Conservation (phyloP, 768 basidiomycete genomes). For the Termitomyces sp. region DNA sequence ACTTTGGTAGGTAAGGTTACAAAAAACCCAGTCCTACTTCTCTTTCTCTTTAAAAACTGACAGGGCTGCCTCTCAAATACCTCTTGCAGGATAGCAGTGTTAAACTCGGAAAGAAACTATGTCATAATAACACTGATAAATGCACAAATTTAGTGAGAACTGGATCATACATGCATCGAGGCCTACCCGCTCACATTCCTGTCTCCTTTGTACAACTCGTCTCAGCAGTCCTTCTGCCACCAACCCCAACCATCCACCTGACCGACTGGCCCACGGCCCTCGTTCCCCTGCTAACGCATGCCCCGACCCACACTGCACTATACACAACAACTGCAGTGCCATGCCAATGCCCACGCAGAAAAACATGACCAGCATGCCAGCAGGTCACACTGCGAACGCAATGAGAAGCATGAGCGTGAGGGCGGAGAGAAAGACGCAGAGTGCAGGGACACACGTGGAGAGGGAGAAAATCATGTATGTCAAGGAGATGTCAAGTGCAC, state of each 20-base stretch:
- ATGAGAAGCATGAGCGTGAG: constrained; percentile 52
- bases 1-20: too few species aligned
- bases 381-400: constrained; percentile 60
- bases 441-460: constrained; percentile 54
- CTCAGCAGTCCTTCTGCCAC: background rate
- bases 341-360: constrained; percentile 53
- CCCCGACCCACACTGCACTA: constrained; percentile 34
- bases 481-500: constrained; percentile 51
- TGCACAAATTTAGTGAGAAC: too few species aligned
- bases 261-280: background rate
- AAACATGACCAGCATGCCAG: constrained; percentile 53
- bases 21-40: too few species aligned
- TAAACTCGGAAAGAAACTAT: too few species aligned
- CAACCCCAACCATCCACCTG: background rate
- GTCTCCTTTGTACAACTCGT: too few species aligned
- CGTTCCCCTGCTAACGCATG: constrained; percentile 14
- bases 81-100: too few species aligned
- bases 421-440: constrained; percentile 54
- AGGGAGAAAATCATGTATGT: constrained; percentile 67
- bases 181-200: too few species aligned
- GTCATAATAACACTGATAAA: too few species aligned
- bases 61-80: too few species aligned
- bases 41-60: too few species aligned
- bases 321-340: constrained; percentile 63
- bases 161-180: too few species aligned